These are phyloP conservation scores for Chytriomyces confervae DNA, from an alignment of 192 early-diverging fungal species.

Conservation along the genomic window DNA sequence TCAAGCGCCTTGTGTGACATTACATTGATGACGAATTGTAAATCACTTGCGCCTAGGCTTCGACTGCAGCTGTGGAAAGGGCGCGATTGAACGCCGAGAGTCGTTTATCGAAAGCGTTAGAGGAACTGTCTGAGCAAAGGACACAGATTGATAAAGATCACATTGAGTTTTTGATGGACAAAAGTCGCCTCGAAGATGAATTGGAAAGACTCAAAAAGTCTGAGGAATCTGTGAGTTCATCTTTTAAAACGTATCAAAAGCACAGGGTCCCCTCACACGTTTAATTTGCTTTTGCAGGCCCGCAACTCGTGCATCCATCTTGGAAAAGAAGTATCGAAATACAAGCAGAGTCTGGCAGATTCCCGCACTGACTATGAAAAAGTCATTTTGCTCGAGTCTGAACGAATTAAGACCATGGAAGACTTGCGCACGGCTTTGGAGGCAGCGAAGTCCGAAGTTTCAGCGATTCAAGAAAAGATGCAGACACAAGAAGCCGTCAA, in stretches of 20 bases:
- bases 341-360: slow-evolving; percentile 11
- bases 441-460: too few species aligned
- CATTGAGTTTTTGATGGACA: slow-evolving; percentile 32
- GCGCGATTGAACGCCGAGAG: slow-evolving; percentile 5
- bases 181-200: slow-evolving; percentile 36
- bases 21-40: background rate
- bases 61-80: background rate
- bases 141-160: slow-evolving; percentile 36
- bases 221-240: background rate
- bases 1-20: background rate
- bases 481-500: too few species aligned
- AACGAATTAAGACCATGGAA: slow-evolving; percentile 32
- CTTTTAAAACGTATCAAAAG: background rate
- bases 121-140: slow-evolving; percentile 24
- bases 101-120: slow-evolving; percentile 14
- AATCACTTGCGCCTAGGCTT: background rate
- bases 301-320: background rate
- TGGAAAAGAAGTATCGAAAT: slow-evolving; percentile 2
- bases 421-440: background rate
- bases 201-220: slow-evolving; percentile 20
- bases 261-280: too few species aligned
- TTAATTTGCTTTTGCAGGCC: slow-evolving; percentile 1
- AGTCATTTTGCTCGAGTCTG: slow-evolving; percentile 34
- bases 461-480: too few species aligned
- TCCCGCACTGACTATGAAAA: slow-evolving; percentile 37